These are phyloP conservation scores for Claviceps digitariae DNA, from an alignment of 2,329 filamentous ascomycete genomes.

Conservation along the genomic window DNA sequence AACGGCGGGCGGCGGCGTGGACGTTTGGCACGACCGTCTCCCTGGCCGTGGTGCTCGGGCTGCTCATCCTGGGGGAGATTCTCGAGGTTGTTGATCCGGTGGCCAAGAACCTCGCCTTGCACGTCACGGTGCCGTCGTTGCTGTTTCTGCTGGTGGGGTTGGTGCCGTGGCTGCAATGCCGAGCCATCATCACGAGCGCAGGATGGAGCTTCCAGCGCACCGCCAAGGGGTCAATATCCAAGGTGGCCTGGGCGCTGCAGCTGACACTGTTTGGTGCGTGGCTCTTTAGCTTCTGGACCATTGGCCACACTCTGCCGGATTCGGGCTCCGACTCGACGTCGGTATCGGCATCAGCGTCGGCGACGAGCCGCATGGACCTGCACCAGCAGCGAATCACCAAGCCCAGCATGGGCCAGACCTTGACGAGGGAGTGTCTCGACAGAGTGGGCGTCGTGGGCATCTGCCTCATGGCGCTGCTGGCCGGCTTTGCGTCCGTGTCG, in stretches of 20 bases:
- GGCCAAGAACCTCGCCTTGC: slow-evolving; percentile 54
- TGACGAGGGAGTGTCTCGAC: slow-evolving; percentile 45
- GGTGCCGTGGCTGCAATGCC: slow-evolving; percentile 68
- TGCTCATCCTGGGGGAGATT: slow-evolving; percentile 75
- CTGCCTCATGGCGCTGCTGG: slow-evolving; percentile 74
- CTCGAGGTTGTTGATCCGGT: slow-evolving; percentile 56
- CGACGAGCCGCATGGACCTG: slow-evolving; percentile 1
- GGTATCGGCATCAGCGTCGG: neutral
- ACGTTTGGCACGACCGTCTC: slow-evolving; percentile 68
- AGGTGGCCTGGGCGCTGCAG: slow-evolving; percentile 52
- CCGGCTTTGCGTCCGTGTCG: slow-evolving; percentile 79
- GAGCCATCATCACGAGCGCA: slow-evolving; percentile 42
- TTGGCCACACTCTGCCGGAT: slow-evolving; percentile 48
- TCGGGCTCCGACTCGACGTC: neutral
- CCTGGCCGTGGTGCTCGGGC: slow-evolving; percentile 62
- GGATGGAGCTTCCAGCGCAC: slow-evolving; percentile 51
- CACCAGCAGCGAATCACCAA: slow-evolving; percentile 7
- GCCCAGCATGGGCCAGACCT: slow-evolving; percentile 19
- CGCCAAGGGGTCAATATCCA: slow-evolving; percentile 40
- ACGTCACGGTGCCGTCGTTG: slow-evolving; percentile 55
- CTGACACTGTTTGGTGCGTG: slow-evolving; percentile 48
- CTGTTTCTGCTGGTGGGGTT: slow-evolving; percentile 59
- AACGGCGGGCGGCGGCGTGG: slow-evolving; percentile 40
- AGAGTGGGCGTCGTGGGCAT: slow-evolving; percentile 76
- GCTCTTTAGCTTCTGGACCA: slow-evolving; percentile 64